phyloP scores from a whole-genome alignment of 2,329 filamentous ascomycete species.

The Xylaria polymorpha region DNA sequence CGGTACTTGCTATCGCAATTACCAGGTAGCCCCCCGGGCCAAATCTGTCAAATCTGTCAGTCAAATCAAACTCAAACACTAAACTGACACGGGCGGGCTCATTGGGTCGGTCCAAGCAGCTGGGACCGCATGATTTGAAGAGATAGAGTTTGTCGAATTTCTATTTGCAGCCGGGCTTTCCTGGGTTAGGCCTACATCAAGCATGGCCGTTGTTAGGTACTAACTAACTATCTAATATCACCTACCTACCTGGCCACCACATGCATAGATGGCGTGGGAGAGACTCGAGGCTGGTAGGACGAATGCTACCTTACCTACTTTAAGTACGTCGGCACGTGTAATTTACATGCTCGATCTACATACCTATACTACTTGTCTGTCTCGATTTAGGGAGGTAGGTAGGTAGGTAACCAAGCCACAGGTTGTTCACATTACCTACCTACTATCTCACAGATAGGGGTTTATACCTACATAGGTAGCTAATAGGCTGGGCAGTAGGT shows the following conservation, averaged over 20 bases:
- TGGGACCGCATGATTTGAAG: conserved; percentile 19
- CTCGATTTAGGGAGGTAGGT: neutral
- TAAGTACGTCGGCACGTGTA: neutral
- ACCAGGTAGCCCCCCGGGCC: neutral
- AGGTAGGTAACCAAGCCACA: neutral
- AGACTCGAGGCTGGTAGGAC: conserved; percentile 3
- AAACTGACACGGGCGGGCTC: neutral
- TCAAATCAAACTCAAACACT: neutral
- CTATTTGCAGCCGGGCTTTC: neutral
- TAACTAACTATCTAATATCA: neutral
- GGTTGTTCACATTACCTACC: neutral
- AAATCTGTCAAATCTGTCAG: neutral
- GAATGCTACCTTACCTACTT: conserved; percentile 11
- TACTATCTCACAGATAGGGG: neutral
- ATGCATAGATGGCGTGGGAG: neutral
- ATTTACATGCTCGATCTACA: neutral
- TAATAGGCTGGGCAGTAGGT: neutral
- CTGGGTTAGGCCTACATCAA: neutral
- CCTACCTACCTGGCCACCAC: neutral
- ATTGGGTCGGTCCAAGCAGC: conserved; percentile 20
- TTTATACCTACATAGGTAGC: neutral
- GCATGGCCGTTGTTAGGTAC: neutral
- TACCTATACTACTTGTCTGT: neutral
- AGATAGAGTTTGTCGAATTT: neutral
- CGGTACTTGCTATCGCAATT: neutral